Conservation (phyloP, 2,329 filamentous ascomycete species). For the Metarhizium humberi region DNA sequence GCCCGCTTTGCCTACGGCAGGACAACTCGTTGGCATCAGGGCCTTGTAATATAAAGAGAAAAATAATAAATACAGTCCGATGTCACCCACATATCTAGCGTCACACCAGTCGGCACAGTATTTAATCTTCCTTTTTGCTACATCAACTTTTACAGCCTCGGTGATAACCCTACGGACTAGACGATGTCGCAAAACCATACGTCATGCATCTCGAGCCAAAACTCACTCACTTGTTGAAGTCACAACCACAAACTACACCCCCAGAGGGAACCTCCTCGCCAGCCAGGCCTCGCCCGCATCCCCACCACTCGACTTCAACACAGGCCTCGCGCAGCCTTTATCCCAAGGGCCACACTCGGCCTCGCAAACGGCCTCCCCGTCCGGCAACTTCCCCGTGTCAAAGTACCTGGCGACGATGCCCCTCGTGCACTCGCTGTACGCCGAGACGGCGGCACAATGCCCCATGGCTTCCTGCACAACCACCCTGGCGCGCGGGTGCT, state of each 20-base stretch:
- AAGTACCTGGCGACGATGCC: constrained; percentile 12
- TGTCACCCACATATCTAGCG: no score
- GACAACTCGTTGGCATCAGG: no score
- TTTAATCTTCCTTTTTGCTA: no score
- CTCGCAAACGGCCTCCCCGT: constrained; percentile 10
- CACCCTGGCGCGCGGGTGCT: constrained; percentile 13
- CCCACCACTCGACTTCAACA: not conserved
- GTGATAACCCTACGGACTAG: no score
- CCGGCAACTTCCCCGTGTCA: constrained; percentile 11
- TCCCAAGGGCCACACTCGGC: constrained; percentile 13
- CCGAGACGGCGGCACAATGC: constrained; percentile 7
- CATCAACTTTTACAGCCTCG: no score
- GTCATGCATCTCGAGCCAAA: no score
- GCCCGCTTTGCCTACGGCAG: no score
- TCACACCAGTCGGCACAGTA: no score
- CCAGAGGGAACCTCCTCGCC: constrained; percentile 3
- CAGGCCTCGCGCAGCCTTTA: constrained; percentile 8
- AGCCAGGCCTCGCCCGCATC: not conserved
- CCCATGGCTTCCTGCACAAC: constrained; percentile 14
- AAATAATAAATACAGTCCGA: no score
- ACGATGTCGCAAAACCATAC: no score
- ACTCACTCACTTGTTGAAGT: not conserved
- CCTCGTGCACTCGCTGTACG: constrained; percentile 11
- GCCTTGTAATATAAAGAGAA: no score
- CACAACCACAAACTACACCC: not conserved